Conservation (phyloP, 805 yeast genomes). For the Aciculoconidium aculeatum region DNA sequence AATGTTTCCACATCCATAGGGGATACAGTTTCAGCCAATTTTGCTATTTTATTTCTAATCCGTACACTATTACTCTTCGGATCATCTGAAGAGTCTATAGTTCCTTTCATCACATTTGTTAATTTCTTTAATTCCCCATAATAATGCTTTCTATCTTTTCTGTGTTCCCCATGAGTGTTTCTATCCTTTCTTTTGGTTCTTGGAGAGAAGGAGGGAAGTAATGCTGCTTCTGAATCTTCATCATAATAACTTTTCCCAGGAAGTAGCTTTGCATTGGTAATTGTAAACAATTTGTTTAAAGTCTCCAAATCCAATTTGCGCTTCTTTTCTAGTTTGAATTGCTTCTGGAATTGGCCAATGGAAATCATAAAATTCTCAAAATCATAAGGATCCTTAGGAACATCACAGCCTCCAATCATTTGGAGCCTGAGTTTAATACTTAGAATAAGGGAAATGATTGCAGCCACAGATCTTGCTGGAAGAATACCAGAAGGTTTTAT, state of each 20-base stretch:
- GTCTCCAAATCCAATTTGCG: conserved; percentile 56
- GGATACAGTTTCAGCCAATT: conserved; percentile 27
- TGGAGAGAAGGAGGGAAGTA: conserved; percentile 3
- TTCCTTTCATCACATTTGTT: conserved; percentile 63
- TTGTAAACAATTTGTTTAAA: conserved; percentile 26
- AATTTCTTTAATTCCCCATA: conserved; percentile 43
- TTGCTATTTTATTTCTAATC: conserved; percentile 28
- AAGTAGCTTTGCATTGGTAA: conserved; percentile 28
- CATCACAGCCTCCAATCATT: conserved; percentile 36
- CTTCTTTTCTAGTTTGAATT: conserved; percentile 46
- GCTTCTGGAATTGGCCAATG: conserved; percentile 74
- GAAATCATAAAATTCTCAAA: conserved; percentile 61
- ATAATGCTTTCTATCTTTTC: conserved; percentile 26
- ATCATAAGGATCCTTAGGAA: conserved; percentile 81
- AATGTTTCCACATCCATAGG: conserved; percentile 38
- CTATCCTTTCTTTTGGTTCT: conserved; percentile 18
- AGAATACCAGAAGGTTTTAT: conserved; percentile 43
- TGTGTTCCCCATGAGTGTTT: conserved; percentile 17
- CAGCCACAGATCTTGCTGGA: conserved; percentile 67
- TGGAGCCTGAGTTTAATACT: conserved; percentile 61
- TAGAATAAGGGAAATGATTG: conserved; percentile 70
- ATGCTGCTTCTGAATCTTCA: conserved; percentile 1
- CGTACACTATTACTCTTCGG: conserved; percentile 19
- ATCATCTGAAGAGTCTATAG: conserved; percentile 23
- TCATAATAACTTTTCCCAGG: conserved; percentile 9